Evolutionary conservation across 2,329 filamentous ascomycete species (phyloP).

Genomic region (Penicillium hesseltinei): DNA sequence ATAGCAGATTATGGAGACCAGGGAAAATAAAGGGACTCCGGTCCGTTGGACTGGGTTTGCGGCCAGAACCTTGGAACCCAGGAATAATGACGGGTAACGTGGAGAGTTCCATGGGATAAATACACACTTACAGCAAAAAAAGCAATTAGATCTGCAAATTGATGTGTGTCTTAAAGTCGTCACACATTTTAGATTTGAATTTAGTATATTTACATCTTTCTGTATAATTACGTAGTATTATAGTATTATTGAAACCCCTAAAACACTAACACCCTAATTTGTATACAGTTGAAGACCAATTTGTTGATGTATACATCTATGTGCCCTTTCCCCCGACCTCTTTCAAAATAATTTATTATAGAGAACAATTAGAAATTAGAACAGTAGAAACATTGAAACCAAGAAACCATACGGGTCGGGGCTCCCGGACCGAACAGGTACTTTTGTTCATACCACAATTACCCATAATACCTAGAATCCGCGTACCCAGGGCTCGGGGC

Average conservation of each 20-base stretch:
- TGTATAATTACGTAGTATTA: too few relatives aligned
- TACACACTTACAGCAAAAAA: too few relatives aligned
- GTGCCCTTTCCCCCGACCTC: too few relatives aligned
- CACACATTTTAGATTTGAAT: too few relatives aligned
- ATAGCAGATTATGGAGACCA: constrained; percentile 4
- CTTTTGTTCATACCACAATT: constrained; percentile 2
- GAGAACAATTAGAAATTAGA: background rate
- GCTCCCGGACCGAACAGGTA: background rate
- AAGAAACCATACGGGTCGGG: background rate
- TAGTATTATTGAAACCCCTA: too few relatives aligned
- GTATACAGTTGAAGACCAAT: too few relatives aligned
- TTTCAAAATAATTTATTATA: background rate
- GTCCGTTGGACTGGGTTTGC: constrained; percentile 27
- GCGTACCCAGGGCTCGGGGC: constrained; percentile 14
- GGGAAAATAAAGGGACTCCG: constrained; percentile 17
- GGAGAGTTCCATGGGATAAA: constrained; percentile 1
- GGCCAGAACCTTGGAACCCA: constrained; percentile 5
- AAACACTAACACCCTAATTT: too few relatives aligned
- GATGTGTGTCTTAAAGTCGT: too few relatives aligned
- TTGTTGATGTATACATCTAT: too few relatives aligned
- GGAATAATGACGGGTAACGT: constrained; percentile 14
- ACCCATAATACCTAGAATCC: constrained; percentile 3
- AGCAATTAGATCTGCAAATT: too few relatives aligned
- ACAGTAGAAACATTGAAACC: background rate
- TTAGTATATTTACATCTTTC: too few relatives aligned